phyloP scores from a whole-genome alignment of 148 eudicot genomes.

The Agrostemma githago region DNA sequence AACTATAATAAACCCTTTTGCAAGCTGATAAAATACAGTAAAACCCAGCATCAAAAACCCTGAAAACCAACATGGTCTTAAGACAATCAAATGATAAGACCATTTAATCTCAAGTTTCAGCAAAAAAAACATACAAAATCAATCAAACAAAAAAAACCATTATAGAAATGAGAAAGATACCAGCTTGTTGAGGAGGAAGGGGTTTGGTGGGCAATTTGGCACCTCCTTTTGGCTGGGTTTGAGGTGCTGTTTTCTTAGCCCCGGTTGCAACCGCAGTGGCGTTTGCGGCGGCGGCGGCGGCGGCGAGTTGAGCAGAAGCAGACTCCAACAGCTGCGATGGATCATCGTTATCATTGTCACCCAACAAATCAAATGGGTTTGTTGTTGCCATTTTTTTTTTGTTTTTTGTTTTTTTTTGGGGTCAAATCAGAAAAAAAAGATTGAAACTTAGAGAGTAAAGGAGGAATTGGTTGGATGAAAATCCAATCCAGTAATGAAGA shows the following conservation, averaged over 20 bases:
- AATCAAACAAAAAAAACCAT: neutral
- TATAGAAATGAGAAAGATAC: slow-evolving; percentile 23
- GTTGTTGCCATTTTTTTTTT: slow-evolving; percentile 42
- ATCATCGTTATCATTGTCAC: slow-evolving; percentile 65
- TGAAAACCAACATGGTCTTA: neutral
- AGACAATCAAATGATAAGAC: neutral
- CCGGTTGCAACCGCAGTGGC: slow-evolving; percentile 18
- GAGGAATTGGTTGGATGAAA: neutral
- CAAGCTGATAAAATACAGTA: neutral
- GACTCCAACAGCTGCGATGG: slow-evolving; percentile 48
- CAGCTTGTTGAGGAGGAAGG: slow-evolving; percentile 66
- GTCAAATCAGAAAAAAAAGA: neutral
- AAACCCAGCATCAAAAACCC: neutral
- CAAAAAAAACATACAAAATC: neutral
- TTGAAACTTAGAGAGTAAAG: slow-evolving; percentile 5
- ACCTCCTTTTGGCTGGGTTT: slow-evolving; percentile 26
- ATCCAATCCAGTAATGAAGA: slow-evolving; percentile 4
- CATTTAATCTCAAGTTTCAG: neutral
- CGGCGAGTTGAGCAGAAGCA: slow-evolving; percentile 37
- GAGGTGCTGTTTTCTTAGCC: slow-evolving; percentile 34
- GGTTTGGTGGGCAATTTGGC: slow-evolving; percentile 63
- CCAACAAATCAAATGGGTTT: slow-evolving; percentile 80
- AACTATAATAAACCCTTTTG: no score
- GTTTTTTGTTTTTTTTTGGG: slow-evolving; percentile 32
- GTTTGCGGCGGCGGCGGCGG: slow-evolving; percentile 28